A percentile compares a stretch with the other conserved stretches of the same genome.
Conservation (phyloP, 2,329 filamentous ascomycete genomes). For the Dryadomyces quercus-mongolicae region DNA sequence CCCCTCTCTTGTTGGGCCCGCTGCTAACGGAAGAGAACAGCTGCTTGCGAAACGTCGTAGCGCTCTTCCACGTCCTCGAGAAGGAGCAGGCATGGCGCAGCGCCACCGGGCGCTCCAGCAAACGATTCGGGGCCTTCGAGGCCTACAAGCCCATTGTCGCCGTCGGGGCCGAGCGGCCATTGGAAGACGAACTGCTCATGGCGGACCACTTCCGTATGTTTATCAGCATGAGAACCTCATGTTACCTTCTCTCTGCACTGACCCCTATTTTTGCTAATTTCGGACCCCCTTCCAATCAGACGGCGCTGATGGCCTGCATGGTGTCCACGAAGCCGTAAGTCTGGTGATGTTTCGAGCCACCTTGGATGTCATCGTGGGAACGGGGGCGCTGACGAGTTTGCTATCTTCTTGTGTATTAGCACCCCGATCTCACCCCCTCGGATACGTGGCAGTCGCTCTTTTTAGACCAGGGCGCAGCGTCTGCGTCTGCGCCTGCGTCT, state of each 20-base stretch:
- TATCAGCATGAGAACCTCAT: neutral
- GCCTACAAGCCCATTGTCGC: slow-evolving; percentile 72
- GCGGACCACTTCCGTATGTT: slow-evolving; percentile 77
- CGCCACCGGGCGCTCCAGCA: slow-evolving; percentile 43
- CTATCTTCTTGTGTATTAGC: slow-evolving; percentile 18
- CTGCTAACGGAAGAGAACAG: slow-evolving; percentile 25
- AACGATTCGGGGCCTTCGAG: slow-evolving; percentile 63
- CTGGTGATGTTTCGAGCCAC: neutral
- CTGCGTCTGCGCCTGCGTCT: slow-evolving; percentile 8
- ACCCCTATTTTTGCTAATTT: neutral
- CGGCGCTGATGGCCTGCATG: slow-evolving; percentile 64
- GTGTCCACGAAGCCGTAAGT: slow-evolving; percentile 51
- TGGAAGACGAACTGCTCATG: slow-evolving; percentile 71
- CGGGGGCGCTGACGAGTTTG: neutral
- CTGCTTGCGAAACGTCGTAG: slow-evolving; percentile 79
- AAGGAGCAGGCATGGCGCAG: slow-evolving; percentile 79
- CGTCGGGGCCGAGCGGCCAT: slow-evolving; percentile 71
- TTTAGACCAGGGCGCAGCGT: slow-evolving; percentile 21
- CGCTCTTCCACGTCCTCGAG: slow-evolving; percentile 83
- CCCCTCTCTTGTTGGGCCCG: too few relatives aligned
- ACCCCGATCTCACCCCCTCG: slow-evolving; percentile 62
- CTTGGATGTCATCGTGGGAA: too few relatives aligned
- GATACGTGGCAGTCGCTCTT: slow-evolving; percentile 66
- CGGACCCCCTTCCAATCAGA: slow-evolving; percentile 30
- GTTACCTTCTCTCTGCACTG: neutral